Evolutionary conservation across 2,329 filamentous ascomycete genomes (phyloP), one percentile per base, ranked within the genome.

Genomic region (Stagonosporopsis rhizophila): DNA sequence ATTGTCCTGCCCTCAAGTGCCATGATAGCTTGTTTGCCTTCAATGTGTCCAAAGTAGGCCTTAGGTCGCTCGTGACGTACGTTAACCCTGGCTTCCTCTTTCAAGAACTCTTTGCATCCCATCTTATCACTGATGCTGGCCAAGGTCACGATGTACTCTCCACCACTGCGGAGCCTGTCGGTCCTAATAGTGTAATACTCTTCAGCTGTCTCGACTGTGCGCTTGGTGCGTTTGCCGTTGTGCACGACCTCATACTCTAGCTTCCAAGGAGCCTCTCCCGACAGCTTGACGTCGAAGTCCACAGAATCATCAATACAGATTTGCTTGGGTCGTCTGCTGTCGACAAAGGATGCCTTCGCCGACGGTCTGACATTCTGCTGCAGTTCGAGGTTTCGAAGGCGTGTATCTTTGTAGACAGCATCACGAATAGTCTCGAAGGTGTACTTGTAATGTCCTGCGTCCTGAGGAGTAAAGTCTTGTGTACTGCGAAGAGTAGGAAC

Each of bases 311-410:
- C 92, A 52, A 98, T 89, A 71, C 95, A 99, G 44, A 90, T 87
- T 66, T 85, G 87, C 58, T 87, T 82, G 20, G 81, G 79, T 19
- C 82, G 79, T 7, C 81, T 79, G 23, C 83, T 79, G 39, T 85
- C 82, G 52, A 92, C 82, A 59, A 88, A 86, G 28, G 79, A 78
- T 22, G 94, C 94, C 9, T 89, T 91, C 6, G 95, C 94, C 4
- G 93, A 91, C 9, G 95, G 95, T 75, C 96, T 96, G 64, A 99
- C 94, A 67, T 92, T 88, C 75, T 98, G 94, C 75, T 96, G 89
- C 37, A 98, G 79, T 9, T 85, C 77, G 59, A 89, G 83, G 45
- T 88, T 85, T 25, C 81, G 82, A 20, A 74, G 50, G 6, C 62
- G 50, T 22, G 66, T 62, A 1, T 83, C 82, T 28, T 83, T 84